Conservation (phyloP, 768 basidiomycete species). For the Pleurotus djamor region DNA sequence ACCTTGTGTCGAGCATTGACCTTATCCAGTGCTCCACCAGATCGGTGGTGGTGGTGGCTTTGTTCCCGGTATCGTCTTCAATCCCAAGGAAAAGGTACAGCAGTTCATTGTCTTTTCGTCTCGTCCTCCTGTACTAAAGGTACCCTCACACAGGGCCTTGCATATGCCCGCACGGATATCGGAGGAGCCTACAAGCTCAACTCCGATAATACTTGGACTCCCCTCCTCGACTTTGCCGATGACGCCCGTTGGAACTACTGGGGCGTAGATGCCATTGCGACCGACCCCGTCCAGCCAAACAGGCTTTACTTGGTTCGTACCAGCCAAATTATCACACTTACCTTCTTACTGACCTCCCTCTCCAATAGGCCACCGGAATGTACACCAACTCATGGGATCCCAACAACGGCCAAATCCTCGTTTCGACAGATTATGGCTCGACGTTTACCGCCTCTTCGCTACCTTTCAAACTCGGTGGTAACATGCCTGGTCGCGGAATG, state of each 20-base stretch:
- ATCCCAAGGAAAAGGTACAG: conserved; percentile 44
- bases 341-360: background rate
- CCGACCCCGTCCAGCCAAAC: conserved; percentile 55
- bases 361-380: conserved; percentile 49
- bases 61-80: conserved; percentile 60
- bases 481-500: conserved; percentile 71
- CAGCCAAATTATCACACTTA: background rate
- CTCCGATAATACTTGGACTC: conserved; percentile 59
- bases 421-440: conserved; percentile 56
- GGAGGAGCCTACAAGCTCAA: conserved; percentile 66
- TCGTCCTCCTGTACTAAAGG: background rate
- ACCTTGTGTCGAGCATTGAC: background rate
- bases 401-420: conserved; percentile 60
- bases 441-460: conserved; percentile 50
- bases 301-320: conserved; percentile 48
- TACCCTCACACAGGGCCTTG: conserved; percentile 38
- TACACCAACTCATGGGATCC: conserved; percentile 65
- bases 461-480: conserved; percentile 68
- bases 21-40: conserved; percentile 5
- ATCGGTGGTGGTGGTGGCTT: conserved; percentile 48
- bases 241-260: conserved; percentile 54
- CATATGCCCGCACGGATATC: conserved; percentile 67
- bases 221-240: conserved; percentile 54
- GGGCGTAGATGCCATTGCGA: conserved; percentile 62
- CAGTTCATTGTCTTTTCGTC: background rate